Conservation (phyloP, 2,329 filamentous ascomycete genomes). For the Rhinocladiella mackenziei region DNA sequence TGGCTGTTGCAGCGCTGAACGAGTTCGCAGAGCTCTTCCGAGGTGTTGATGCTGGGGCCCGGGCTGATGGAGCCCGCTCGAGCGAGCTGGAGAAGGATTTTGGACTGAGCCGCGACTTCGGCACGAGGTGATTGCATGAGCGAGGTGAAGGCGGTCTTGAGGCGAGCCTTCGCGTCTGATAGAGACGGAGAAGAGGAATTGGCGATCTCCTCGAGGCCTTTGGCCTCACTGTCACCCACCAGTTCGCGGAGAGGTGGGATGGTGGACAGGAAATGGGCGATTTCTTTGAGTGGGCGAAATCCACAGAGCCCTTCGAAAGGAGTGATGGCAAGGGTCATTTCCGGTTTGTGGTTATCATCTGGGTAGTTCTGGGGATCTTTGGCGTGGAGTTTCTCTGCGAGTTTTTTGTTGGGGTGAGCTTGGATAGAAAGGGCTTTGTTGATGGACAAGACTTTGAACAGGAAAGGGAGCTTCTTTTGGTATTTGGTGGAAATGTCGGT, state of each 20-base stretch:
- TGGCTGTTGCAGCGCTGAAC: constrained; percentile 73
- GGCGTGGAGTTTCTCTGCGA: constrained; percentile 81
- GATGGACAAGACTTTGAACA: constrained; percentile 97
- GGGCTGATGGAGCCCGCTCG: constrained; percentile 36
- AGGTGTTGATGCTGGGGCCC: constrained; percentile 63
- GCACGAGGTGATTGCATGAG: constrained; percentile 74
- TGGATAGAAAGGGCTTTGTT: constrained; percentile 95
- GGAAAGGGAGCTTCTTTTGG: constrained; percentile 79
- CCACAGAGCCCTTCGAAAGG: constrained; percentile 94
- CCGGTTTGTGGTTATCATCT: constrained; percentile 98
- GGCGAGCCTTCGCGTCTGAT: constrained; percentile 68
- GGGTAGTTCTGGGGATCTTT: constrained; percentile 91
- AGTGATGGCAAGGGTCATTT: constrained; percentile 98
- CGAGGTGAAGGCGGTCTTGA: constrained; percentile 70
- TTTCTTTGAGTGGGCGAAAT: constrained; percentile 83
- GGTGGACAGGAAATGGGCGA: constrained; percentile 73
- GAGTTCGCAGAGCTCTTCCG: constrained; percentile 68
- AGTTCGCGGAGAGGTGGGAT: constrained; percentile 62
- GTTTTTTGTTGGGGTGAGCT: constrained; percentile 92
- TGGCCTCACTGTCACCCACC: constrained; percentile 62
- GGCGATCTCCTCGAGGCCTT: constrained; percentile 52
- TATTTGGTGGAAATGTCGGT: constrained; percentile 69
- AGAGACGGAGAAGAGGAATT: constrained; percentile 52
- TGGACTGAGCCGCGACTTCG: constrained; percentile 60
- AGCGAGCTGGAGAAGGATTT: constrained; percentile 68